Evolutionary conservation across 345 rosid species (phyloP), one percentile per base, ranked within the genome.

Genomic region (Lepidium aucheri): DNA sequence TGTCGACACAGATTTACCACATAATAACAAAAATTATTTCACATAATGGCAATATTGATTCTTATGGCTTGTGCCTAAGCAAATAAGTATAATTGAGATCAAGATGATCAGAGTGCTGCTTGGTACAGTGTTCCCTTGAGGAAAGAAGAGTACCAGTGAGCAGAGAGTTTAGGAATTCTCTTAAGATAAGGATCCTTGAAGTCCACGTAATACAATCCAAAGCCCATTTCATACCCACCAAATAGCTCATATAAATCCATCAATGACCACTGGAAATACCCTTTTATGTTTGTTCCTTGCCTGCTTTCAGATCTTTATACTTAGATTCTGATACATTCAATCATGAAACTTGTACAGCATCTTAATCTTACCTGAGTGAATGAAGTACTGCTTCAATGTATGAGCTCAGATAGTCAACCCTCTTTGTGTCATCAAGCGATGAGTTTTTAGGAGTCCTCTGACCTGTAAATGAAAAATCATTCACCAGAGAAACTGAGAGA

Each of bases 181-280:
- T 53, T 74, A 57, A 78, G 61, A 6, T 74, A 62, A 2, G 82
- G 84, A 52, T 84, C 80, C 65, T 82, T 73, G 43, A 71, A 66
- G 58, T 84, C 84, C 46, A 82, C 83, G 45, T 82, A 78, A 57
- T 62, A 73, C 11, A 76, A 70, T 2, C 86, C 84, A 32, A n/a
- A 82, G 33, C 77, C 28, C 3, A 61, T 67, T 15, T 32, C 53
- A 14, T 74, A 80, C 10, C 85, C 88, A 39, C 59, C 63, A 9
- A 76, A 9, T 49, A 82, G 5, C 65, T 84, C 85, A 13, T 53
- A 69, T 28, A 79, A 33, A 60, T 79, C 87, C 52, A 83, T 32
- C 57, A 81, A 70, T 2, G 86, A 76, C 88, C 88, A 80, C 15
- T 66, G 26, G 16, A 84, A 78, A 56, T 84, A 84, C 0, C 84